Evolutionary conservation across 306 rosid genomes (phyloP), one percentile per base, ranked within the genome.

Genomic region (Quercus suber): DNA sequence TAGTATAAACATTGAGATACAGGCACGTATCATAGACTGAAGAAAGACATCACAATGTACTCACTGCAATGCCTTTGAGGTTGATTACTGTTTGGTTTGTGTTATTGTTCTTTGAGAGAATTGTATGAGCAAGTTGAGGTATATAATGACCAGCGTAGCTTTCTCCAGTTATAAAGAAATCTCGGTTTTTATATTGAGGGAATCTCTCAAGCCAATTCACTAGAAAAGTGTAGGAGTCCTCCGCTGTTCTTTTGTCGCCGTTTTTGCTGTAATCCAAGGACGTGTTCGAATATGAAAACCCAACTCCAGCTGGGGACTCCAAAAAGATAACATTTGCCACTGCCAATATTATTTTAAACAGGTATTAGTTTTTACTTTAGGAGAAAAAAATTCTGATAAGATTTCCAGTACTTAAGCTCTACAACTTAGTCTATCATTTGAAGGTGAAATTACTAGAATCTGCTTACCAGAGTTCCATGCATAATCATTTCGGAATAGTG

Each of bases 131-230:
- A 23, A 89, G 88, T 57, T 87, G 90, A 79, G 96, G 93, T 1
- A 84, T 78, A 60, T 86, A 91, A 69, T 91, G 90, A n/a, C 96
- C 96, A 2, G 89, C 92, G 59, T 91, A 89, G 89, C 90, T 91
- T 76, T 91, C 93, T 10, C 93, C 96, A 4, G 88, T 33, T 21
- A 89, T 80, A 82, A 78, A 91, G 41, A 89, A 80, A 25, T 89
- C 88, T 14, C 92, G 74, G 80, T 73, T 56, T 70, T 89, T 89
- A 55, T 91, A 91, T 0, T 91, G 76, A 31, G 90, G 93, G 60
- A 89, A 91, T 56, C 96, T 83, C 58, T 88, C 77, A 0, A 88
- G 84, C 96, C 92, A 91, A 18, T 89, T 91, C 49, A 78, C 61
- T 57, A 91, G 90, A 43, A 89, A 91, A 51, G 23, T 71, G 79